phyloP scores from a whole-genome alignment of 768 basidiomycete species.

The Panellus pusillus region DNA sequence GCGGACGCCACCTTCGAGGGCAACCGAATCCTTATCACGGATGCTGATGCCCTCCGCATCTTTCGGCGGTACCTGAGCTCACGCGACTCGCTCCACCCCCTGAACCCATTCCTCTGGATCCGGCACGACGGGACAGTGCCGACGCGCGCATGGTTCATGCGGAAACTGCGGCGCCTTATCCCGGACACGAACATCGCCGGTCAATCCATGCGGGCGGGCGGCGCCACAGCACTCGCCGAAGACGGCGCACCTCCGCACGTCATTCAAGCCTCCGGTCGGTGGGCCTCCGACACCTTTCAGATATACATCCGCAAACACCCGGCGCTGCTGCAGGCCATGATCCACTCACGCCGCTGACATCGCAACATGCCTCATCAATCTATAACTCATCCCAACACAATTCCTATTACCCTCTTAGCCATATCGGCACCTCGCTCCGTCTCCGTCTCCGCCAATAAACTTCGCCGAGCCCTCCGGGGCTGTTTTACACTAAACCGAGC shows the following conservation, averaged over 20 bases:
- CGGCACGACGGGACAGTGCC: slow-evolving; percentile 23
- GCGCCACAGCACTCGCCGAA: slow-evolving; percentile 33
- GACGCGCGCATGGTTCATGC: slow-evolving; percentile 28
- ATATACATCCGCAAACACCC: slow-evolving; percentile 38
- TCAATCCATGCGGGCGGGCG: slow-evolving; percentile 34
- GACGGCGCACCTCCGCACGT: slow-evolving; percentile 24
- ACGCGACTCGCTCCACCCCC: slow-evolving; percentile 18
- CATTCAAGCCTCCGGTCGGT: slow-evolving; percentile 34
- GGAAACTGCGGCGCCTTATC: slow-evolving; percentile 18
- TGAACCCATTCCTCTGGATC: slow-evolving; percentile 27
- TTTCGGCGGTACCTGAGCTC: slow-evolving; percentile 17
- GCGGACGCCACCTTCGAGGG: slow-evolving; percentile 19
- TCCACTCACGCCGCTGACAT: background rate
- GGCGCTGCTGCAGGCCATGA: slow-evolving; percentile 19
- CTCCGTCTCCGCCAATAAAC: slow-evolving; percentile 1
- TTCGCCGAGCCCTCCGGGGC: slow-evolving; percentile 13
- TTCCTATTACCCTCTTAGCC: background rate
- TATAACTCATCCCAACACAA: background rate
- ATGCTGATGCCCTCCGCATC: background rate
- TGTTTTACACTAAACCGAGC: slow-evolving; percentile 4
- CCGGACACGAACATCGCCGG: slow-evolving; percentile 20
- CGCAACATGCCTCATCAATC: background rate
- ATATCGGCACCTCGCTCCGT: background rate
- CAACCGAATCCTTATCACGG: background rate
- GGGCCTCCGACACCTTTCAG: slow-evolving; percentile 32